Evolutionary conservation across 768 basidiomycete species (phyloP), one percentile per base, ranked within the genome.

Genomic region (Russula vinacea): DNA sequence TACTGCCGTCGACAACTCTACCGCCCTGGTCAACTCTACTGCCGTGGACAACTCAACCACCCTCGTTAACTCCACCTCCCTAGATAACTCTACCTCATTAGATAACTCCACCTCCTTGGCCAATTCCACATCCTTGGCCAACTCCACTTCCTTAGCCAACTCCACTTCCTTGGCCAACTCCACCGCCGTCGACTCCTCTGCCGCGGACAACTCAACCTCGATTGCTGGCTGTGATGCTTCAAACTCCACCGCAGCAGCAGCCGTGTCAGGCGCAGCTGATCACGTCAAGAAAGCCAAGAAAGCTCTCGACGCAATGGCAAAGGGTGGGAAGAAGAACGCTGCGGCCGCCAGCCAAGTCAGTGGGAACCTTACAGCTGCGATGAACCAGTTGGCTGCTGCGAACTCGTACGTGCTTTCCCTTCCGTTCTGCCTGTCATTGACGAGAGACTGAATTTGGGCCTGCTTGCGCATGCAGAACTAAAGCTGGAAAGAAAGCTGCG

Each of bases 281-380:
- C 5, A 40, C 22, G 37, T 65, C 55, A 16, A 32, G 14, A 45
- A 32, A 0, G 64, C 64, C 2, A 11, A 51, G 42, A 6, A 5
- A 5, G 54, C 64, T 11, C 59, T 65, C n/a, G 10, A 3, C 1
- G 9, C 14, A 17, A 26, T 65, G 32, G 19, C 26, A 40, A 7
- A 19, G 11, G 45, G 45, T 22, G 45, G 45, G 2, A 50, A 52
- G 16, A 13, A 42, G n/a, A n/a, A 56, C 5, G 13, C 17, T 0
- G 33, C 5, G 3, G 29, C n/a, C 11, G n/a, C 33, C 14, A 6
- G 3, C 32, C 33, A 65, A 6, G 40, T 65, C 42, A 57, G 9
- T 9, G 49, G 40, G 14, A 56, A 65, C 49, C n/a, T 65, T 22
- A 37, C 59, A 3, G 14, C 24, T 16, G 64, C 64, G 4, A 45